A percentile compares a stretch with the other conserved stretches of the same genome.
Evolutionary conservation across 345 rosid species (phyloP).

Genomic region (Garcia nutans): DNA sequence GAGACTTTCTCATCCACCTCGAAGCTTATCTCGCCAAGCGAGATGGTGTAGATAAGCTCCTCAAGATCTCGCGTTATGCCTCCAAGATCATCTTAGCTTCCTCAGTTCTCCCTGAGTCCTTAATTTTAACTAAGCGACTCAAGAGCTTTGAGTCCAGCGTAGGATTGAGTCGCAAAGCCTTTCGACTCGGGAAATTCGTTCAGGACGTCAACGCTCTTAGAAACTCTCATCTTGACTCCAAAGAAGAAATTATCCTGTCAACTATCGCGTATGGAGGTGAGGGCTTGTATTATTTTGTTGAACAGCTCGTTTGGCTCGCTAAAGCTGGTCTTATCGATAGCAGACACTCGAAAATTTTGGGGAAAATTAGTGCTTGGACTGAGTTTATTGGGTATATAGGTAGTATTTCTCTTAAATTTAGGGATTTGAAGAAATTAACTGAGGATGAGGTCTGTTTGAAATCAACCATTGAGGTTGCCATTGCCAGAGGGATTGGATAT

Average conservation of each 20-base stretch:
- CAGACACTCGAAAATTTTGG: slow-evolving; percentile 47
- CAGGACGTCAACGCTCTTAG: slow-evolving; percentile 79
- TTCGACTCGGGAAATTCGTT: slow-evolving; percentile 86
- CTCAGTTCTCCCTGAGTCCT: slow-evolving; percentile 50
- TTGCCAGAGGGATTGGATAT: slow-evolving; percentile 44
- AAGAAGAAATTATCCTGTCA: slow-evolving; percentile 41
- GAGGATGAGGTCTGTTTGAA: slow-evolving; percentile 52
- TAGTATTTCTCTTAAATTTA: slow-evolving; percentile 60
- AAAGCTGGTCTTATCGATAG: slow-evolving; percentile 78
- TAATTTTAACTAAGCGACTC: slow-evolving; percentile 41
- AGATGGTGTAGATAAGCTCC: slow-evolving; percentile 89
- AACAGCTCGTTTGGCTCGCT: slow-evolving; percentile 81
- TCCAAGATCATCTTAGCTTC: slow-evolving; percentile 77
- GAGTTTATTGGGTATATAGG: slow-evolving; percentile 77
- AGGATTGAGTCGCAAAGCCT: slow-evolving; percentile 96
- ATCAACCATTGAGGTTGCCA: slow-evolving; percentile 50
- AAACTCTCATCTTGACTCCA: slow-evolving; percentile 45
- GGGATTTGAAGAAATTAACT: slow-evolving; percentile 60
- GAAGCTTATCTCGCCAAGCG: slow-evolving; percentile 60
- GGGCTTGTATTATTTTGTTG: slow-evolving; percentile 75
- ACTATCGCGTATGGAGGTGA: slow-evolving; percentile 78
- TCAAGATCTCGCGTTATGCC: slow-evolving; percentile 86
- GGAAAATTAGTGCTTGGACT: slow-evolving; percentile 72
- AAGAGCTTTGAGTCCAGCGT: slow-evolving; percentile 88
- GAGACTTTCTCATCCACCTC: slow-evolving; percentile 35